phyloP scores from a whole-genome alignment of 306 rosid species.

The Oemleria cerasiformis region DNA sequence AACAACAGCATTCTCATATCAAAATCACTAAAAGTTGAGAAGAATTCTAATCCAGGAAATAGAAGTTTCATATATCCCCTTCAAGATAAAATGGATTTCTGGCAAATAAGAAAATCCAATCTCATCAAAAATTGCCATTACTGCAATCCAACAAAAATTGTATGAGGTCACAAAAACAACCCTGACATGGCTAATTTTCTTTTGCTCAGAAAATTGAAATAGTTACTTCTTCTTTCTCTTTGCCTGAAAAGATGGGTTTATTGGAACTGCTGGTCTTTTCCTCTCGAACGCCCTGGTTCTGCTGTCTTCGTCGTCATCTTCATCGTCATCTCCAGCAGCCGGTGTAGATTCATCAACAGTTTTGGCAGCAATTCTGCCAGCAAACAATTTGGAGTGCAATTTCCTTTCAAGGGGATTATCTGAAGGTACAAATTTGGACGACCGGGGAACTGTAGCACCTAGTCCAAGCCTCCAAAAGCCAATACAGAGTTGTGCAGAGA shows the following conservation, averaged over 20 bases:
- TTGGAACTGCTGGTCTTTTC: conserved; percentile 47
- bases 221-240: conserved; percentile 56
- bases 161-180: neutral
- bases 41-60: no score
- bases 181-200: conserved; percentile 1
- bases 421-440: conserved; percentile 46
- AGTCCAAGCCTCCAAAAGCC: conserved; percentile 67
- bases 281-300: conserved; percentile 59
- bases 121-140: no score
- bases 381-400: conserved; percentile 51
- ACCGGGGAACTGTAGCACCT: conserved; percentile 69
- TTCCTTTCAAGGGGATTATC: conserved; percentile 66
- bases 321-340: conserved; percentile 28
- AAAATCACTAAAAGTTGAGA: no score
- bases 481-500: no score
- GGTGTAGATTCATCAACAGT: conserved; percentile 34
- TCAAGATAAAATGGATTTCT: no score
- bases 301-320: conserved; percentile 52
- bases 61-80: no score
- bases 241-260: conserved; percentile 18
- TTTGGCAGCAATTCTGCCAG: conserved; percentile 55
- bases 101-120: no score
- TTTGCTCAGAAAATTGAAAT: neutral
- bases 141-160: neutral
- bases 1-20: no score